Percentiles rank a stretch among this genome's conserved stretches.
Conservation (phyloP, 495 filamentous ascomycete genomes). For the Hypoxylon trugodes region DNA sequence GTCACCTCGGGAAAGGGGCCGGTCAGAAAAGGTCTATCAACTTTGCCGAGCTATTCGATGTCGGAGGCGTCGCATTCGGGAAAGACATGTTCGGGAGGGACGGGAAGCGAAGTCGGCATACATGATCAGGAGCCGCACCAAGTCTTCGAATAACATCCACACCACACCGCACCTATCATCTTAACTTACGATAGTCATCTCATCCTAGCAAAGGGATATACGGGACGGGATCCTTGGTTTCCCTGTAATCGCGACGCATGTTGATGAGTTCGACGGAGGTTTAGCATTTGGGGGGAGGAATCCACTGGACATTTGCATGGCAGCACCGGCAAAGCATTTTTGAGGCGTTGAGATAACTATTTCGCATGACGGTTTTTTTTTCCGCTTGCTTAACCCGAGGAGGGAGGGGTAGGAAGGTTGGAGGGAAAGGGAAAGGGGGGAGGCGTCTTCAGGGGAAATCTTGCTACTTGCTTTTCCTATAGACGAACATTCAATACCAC, state of each 20-base stretch:
- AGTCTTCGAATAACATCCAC: no score
- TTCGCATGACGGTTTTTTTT: conserved; percentile 22
- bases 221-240: background rate
- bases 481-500: no score
- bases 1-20: conserved; percentile 62
- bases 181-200: no score
- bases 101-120: conserved; percentile 76
- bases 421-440: conserved; percentile 1
- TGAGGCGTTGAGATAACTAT: conserved; percentile 36
- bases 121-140: conserved; percentile 48
- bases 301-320: conserved; percentile 31
- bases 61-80: conserved; percentile 70
- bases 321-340: conserved; percentile 36
- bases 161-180: no score
- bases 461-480: conserved; percentile 22
- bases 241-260: conserved; percentile 21
- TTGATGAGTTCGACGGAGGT: conserved; percentile 11
- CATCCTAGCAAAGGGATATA: background rate
- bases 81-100: conserved; percentile 71
- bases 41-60: conserved; percentile 82
- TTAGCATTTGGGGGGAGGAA: conserved; percentile 15
- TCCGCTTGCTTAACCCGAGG: conserved; percentile 15
- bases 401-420: conserved; percentile 7
- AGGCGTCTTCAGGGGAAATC: no score
- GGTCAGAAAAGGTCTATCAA: conserved; percentile 83